Evolutionary conservation across 768 basidiomycete species (phyloP).

Genomic region (Candolleomyces efflorescens): DNA sequence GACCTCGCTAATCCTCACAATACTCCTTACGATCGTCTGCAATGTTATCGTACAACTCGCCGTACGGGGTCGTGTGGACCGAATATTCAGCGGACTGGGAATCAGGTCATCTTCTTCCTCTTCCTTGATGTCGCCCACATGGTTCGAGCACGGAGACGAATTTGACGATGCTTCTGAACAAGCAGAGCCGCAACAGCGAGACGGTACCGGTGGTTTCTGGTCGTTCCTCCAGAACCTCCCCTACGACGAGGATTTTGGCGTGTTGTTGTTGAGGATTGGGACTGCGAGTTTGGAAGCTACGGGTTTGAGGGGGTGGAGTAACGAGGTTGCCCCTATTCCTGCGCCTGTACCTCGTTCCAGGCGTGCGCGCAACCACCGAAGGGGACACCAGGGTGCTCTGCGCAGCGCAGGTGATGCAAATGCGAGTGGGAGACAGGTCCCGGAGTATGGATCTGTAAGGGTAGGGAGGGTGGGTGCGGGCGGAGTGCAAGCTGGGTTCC

Average conservation of each 20-base stretch:
- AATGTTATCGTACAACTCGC: conserved; percentile 65
- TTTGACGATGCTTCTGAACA: conserved; percentile 6
- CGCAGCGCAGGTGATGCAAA: neutral
- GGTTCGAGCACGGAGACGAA: neutral
- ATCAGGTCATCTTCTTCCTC: conserved; percentile 15
- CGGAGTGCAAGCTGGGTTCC: conserved; percentile 21
- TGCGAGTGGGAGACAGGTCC: neutral
- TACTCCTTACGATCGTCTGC: conserved; percentile 54
- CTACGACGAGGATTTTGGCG: conserved; percentile 69
- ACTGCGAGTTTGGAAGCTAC: conserved; percentile 76
- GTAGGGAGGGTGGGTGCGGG: conserved; percentile 29
- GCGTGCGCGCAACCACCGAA: conserved; percentile 4
- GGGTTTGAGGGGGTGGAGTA: conserved; percentile 64
- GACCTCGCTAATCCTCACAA: conserved; percentile 52
- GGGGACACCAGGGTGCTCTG: conserved; percentile 9
- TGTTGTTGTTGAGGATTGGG: conserved; percentile 66
- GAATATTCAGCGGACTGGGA: conserved; percentile 55
- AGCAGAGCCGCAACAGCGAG: neutral
- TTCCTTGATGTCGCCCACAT: neutral
- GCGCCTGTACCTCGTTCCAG: conserved; percentile 11
- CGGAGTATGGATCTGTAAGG: conserved; percentile 23
- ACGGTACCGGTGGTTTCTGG: conserved; percentile 7
- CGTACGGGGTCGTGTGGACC: conserved; percentile 52
- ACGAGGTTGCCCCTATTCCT: conserved; percentile 61
- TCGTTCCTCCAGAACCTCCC: conserved; percentile 34